A percentile compares a stretch with the other conserved stretches of the same genome.
phyloP scores from a whole-genome alignment of 2,329 filamentous ascomycete species.

The Curvularia spicifera region DNA sequence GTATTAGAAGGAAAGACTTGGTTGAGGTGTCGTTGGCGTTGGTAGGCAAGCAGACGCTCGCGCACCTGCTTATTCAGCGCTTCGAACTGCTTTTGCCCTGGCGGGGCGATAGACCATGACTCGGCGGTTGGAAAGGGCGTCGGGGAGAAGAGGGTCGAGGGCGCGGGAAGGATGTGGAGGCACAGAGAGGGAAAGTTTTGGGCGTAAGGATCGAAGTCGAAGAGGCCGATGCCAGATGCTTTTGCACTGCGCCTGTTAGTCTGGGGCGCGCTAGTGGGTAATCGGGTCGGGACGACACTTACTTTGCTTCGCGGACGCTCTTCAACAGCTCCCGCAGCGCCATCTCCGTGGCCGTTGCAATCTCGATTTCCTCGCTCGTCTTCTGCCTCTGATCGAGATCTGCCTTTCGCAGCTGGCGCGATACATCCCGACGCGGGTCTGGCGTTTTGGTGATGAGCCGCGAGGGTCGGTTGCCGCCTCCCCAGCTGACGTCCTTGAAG shows the following conservation, averaged over 20 bases:
- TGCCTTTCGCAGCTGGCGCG: constrained; percentile 56
- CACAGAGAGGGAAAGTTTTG: constrained; percentile 87
- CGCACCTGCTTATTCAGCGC: constrained; percentile 72
- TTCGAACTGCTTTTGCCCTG: constrained; percentile 74
- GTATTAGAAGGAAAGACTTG: constrained; percentile 39
- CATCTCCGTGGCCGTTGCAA: constrained; percentile 81
- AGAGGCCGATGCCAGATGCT: constrained; percentile 56
- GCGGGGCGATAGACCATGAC: constrained; percentile 82
- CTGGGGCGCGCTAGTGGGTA: background rate
- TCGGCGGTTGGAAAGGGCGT: constrained; percentile 78
- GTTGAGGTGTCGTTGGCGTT: constrained; percentile 45
- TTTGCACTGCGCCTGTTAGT: constrained; percentile 48
- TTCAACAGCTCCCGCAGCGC: constrained; percentile 82
- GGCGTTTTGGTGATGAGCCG: constrained; percentile 56
- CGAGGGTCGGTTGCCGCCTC: constrained; percentile 72
- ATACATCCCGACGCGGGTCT: constrained; percentile 46
- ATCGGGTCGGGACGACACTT: constrained; percentile 25
- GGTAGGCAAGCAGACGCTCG: constrained; percentile 63
- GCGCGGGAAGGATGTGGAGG: constrained; percentile 78
- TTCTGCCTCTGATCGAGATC: constrained; percentile 70
- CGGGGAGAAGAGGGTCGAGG: constrained; percentile 80
- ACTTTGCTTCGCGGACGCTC: constrained; percentile 84
- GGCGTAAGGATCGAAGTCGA: constrained; percentile 83
- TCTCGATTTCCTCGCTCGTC: constrained; percentile 74
- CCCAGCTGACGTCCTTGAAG: constrained; percentile 73